Percentiles rank a stretch among this genome's conserved stretches.
These are phyloP conservation scores for Millerozyma acaciae DNA, from an alignment of 805 yeast genomes.

Conservation along the genomic window DNA sequence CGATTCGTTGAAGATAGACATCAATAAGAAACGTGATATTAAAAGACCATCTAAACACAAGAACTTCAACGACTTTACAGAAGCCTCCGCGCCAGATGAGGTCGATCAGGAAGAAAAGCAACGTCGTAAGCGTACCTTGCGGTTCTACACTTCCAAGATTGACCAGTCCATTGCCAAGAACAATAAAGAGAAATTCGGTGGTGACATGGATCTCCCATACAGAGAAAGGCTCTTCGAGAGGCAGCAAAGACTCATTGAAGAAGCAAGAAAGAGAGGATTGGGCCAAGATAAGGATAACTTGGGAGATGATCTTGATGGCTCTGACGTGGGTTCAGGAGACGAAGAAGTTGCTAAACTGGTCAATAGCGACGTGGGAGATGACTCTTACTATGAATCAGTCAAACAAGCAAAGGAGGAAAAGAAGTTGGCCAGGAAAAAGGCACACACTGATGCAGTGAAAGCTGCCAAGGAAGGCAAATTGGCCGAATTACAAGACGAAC, in stretches of 20 bases:
- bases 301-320: constrained; percentile 55
- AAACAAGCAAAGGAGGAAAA: constrained; percentile 44
- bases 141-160: constrained; percentile 96
- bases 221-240: constrained; percentile 87
- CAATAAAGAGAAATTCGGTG: constrained; percentile 43
- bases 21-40: constrained; percentile 50
- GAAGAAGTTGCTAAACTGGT: constrained; percentile 39
- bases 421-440: constrained; percentile 52
- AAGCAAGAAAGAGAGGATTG: constrained; percentile 80
- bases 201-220: constrained; percentile 91
- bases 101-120: constrained; percentile 85
- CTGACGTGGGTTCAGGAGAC: constrained; percentile 48
- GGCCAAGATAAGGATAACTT: constrained; percentile 41
- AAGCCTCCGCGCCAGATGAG: constrained; percentile 62
- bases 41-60: constrained; percentile 27
- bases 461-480: constrained; percentile 86
- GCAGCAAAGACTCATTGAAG: constrained; percentile 80
- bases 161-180: constrained; percentile 75
- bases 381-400: constrained; percentile 56
- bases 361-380: constrained; percentile 31
- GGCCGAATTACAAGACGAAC: constrained; percentile 61
- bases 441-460: constrained; percentile 65
- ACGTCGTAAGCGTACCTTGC: constrained; percentile 71
- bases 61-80: constrained; percentile 54
- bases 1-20: constrained; percentile 46